These are phyloP conservation scores for Mollisiaceae sp. DNA, from an alignment of 2,329 filamentous ascomycete genomes.

Conservation along the genomic window DNA sequence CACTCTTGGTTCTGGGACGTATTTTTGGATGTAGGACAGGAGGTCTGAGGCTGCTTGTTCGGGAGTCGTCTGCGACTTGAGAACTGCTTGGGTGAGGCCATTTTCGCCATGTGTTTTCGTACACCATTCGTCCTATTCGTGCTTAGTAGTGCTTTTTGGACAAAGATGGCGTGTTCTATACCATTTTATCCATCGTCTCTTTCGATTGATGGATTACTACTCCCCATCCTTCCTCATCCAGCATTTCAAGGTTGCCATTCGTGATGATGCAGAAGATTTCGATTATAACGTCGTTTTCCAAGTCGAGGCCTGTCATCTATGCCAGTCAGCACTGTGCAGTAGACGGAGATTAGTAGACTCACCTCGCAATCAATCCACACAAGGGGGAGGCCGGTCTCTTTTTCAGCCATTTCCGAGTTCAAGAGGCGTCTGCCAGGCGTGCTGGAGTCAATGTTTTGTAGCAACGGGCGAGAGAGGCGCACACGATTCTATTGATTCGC, in stretches of 20 bases:
- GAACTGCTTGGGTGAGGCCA: slow-evolving; percentile 80
- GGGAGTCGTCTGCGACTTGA: slow-evolving; percentile 74
- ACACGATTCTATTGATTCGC: neutral
- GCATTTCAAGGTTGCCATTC: slow-evolving; percentile 73
- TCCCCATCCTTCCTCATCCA: slow-evolving; percentile 81
- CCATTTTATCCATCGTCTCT: slow-evolving; percentile 75
- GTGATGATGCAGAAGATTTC: slow-evolving; percentile 94
- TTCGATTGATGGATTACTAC: slow-evolving; percentile 76
- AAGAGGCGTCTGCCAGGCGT: neutral
- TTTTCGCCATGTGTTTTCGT: slow-evolving; percentile 76
- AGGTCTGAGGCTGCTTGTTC: slow-evolving; percentile 72
- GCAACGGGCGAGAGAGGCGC: neutral
- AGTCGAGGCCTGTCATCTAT: slow-evolving; percentile 90
- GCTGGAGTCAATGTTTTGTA: neutral
- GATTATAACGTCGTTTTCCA: slow-evolving; percentile 81
- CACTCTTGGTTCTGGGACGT: slow-evolving; percentile 68
- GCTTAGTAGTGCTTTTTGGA: slow-evolving; percentile 17
- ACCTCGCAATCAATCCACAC: slow-evolving; percentile 45
- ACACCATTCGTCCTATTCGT: slow-evolving; percentile 77
- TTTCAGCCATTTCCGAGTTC: slow-evolving; percentile 14
- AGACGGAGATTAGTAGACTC: slow-evolving; percentile 17
- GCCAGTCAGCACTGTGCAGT: slow-evolving; percentile 21
- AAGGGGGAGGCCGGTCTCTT: slow-evolving; percentile 30
- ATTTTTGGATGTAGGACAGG: slow-evolving; percentile 76
- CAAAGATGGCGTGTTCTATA: slow-evolving; percentile 19